Conservation (phyloP, 139 green algal genomes). For the Pseudopediastrum boryanum region DNA sequence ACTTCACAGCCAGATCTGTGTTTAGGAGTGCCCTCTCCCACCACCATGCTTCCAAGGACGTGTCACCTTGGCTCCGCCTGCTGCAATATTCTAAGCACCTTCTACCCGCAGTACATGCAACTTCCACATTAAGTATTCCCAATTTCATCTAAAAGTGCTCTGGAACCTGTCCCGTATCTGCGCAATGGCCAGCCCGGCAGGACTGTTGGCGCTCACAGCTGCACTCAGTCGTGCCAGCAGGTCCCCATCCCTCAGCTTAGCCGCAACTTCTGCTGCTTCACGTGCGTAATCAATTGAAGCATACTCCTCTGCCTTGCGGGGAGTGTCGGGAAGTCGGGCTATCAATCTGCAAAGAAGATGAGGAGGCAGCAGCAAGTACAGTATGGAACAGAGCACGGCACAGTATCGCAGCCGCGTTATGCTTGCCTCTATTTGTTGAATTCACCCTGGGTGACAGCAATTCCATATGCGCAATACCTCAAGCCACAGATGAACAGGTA, state of each 20-base stretch:
- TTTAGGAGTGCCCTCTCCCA: no score
- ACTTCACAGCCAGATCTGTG: no score
- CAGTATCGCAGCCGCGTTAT: background rate
- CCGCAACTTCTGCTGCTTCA: slow-evolving; percentile 67
- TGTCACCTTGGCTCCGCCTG: no score
- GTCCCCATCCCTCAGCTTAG: slow-evolving; percentile 24
- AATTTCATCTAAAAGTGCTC: slow-evolving; percentile 23
- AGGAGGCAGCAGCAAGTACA: background rate
- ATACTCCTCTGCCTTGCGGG: slow-evolving; percentile 66
- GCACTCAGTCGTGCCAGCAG: slow-evolving; percentile 44
- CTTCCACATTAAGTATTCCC: no score
- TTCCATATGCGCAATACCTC: background rate
- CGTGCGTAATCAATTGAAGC: slow-evolving; percentile 44
- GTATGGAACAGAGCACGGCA: background rate
- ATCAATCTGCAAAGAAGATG: slow-evolving; percentile 54
- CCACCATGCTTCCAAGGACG: no score
- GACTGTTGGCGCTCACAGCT: slow-evolving; percentile 51
- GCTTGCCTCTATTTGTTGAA: background rate
- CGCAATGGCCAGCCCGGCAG: slow-evolving; percentile 58
- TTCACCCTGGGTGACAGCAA: background rate
- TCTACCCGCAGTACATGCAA: no score
- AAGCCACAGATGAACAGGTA: background rate
- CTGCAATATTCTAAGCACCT: no score
- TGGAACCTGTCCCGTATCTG: slow-evolving; percentile 65
- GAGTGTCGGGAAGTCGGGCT: slow-evolving; percentile 54